Evolutionary conservation across 306 rosid genomes (phyloP), one percentile per base, ranked within the genome.

Genomic region (Citrullus colocynthis): DNA sequence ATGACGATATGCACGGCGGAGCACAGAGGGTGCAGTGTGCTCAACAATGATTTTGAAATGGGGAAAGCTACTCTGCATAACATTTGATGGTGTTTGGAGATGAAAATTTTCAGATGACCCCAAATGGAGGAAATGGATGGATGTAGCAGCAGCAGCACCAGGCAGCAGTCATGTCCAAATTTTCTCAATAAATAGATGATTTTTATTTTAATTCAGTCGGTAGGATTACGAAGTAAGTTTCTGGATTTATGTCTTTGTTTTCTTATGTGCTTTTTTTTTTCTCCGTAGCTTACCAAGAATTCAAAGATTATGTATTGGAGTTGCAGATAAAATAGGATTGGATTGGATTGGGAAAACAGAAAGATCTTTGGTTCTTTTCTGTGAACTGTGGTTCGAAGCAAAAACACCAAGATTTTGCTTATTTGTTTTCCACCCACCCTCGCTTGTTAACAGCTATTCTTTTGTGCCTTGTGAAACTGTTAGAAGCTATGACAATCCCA

Each of bases 1-100:
- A 94, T 15, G 98, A 95, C 6, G 98, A 95, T 28, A 92, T 95
- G 97, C 97, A 55, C 21, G 96, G 97, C 52, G 97, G 98, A 49
- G 96, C 91, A 39, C 98, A 95, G 84, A 90, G 98, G 81, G 98
- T 95, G 49, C 98, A 92, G 52, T 95, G 97, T 20, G 98, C 98
- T 30, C 98, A 86, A 79, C 89, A 86, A 67, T 86, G 79, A 81
- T 61, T 9, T 44, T 15, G 6, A 54, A 52, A 8, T 48, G 5
- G 57, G 57, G 20, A 9, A 41, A 21, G 44, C 58, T 11, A 48
- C 20, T 24, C 1, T 5, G 42, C 12, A 44, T 12, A 48, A 48
- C 54, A 48, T 48, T 48, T 69, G 72, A 12, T 3, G 36, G 36
- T 65, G 36, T 65, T 17, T 8, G 0, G 49, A 65, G 7, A 65